Percentiles rank a stretch among this genome's conserved stretches.
Evolutionary conservation across 179 eudicot genomes (phyloP).

Genomic region (Beta lomatogona): DNA sequence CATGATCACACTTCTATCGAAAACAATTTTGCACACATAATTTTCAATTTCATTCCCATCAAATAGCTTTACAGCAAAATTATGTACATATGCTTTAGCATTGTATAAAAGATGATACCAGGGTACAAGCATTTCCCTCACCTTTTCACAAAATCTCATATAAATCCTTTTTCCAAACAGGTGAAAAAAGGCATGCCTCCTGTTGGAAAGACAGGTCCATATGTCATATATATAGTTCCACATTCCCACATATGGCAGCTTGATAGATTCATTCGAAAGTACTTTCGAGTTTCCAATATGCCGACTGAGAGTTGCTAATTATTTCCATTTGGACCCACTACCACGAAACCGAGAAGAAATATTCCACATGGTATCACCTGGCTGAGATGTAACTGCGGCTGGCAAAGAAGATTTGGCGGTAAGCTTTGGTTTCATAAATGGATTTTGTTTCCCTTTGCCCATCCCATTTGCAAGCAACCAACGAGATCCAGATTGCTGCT

Average conservation of each 20-base stretch:
- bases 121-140: conserved; percentile 7
- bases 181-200: not conserved
- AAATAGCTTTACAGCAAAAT: conserved; percentile 26
- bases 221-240: not conserved
- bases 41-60: conserved; percentile 1
- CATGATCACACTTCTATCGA: not conserved
- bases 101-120: conserved; percentile 1
- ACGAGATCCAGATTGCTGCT: conserved; percentile 92
- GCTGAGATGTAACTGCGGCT: conserved; percentile 44
- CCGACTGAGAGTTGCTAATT: conserved; percentile 53
- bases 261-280: conserved; percentile 52
- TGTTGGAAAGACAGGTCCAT: not conserved
- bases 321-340: conserved; percentile 56
- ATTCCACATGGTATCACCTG: conserved; percentile 85
- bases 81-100: conserved; percentile 10
- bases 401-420: conserved; percentile 45
- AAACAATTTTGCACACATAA: conserved; percentile 2
- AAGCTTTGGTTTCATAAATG: conserved; percentile 54
- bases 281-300: conserved; percentile 70
- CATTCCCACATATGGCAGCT: conserved; percentile 26
- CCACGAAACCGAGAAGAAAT: conserved; percentile 63
- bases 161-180: not conserved
- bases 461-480: conserved; percentile 96
- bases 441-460: conserved; percentile 79
- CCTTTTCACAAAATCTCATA: not conserved